A percentile compares a stretch with the other conserved stretches of the same genome.
phyloP scores from a whole-genome alignment of 2,329 filamentous ascomycete genomes.

The Graphilbum fragrans region DNA sequence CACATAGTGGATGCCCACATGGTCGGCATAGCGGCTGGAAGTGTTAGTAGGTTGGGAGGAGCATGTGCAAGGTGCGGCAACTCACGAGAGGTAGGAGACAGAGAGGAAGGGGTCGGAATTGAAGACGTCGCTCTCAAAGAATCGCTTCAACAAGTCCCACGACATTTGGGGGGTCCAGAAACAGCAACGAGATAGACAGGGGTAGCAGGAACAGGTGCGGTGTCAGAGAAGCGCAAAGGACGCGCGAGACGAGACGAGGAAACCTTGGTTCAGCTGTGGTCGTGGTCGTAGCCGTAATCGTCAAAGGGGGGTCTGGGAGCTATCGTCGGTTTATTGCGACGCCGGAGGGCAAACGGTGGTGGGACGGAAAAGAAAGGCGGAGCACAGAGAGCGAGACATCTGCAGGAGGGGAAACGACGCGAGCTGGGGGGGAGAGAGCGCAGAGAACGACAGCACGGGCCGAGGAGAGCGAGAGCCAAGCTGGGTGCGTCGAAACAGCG shows the following conservation, averaged over 20 bases:
- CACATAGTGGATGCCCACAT: slow-evolving; percentile 83
- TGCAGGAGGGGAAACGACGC: slow-evolving; percentile 1
- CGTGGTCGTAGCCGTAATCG: no score
- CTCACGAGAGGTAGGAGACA: slow-evolving; percentile 77
- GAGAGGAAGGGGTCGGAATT: slow-evolving; percentile 82
- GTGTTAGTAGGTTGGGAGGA: not conserved
- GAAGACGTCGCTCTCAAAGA: slow-evolving; percentile 90
- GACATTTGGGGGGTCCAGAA: slow-evolving; percentile 36
- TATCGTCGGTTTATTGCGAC: not conserved
- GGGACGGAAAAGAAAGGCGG: slow-evolving; percentile 1
- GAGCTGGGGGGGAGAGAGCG: not conserved
- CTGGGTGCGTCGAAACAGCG: not conserved
- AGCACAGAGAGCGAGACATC: slow-evolving; percentile 10
- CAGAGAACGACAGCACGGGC: not conserved
- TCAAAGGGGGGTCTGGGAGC: no score
- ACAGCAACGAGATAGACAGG: not conserved
- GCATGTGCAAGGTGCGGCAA: no score
- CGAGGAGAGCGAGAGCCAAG: not conserved
- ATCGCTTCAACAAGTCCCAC: slow-evolving; percentile 81
- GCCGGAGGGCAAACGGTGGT: not conserved
- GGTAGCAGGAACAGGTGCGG: not conserved
- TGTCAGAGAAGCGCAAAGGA: not conserved
- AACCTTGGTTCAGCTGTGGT: not conserved
- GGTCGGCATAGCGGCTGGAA: slow-evolving; percentile 68
- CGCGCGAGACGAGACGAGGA: not conserved